Conservation (phyloP, 257 asterid species). For the Penstemon davidsonii region DNA sequence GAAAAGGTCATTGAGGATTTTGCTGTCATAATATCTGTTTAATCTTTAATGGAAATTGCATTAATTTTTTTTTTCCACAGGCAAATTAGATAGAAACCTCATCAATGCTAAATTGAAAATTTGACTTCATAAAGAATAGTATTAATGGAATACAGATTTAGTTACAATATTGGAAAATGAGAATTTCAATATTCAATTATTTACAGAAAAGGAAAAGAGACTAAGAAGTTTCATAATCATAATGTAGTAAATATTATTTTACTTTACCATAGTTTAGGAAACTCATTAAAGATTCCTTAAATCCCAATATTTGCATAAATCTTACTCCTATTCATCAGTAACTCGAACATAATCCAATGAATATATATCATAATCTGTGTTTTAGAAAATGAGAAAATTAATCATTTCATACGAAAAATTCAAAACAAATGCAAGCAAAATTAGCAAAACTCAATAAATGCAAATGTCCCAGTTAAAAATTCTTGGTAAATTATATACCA, state of each 20-base stretch:
- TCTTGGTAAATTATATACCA: conserved; percentile 13
- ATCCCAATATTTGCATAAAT: background rate
- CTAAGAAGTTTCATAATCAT: background rate
- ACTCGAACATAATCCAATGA: no score
- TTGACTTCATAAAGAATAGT: background rate
- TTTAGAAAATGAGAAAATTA: background rate
- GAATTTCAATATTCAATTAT: background rate
- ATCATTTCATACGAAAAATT: background rate
- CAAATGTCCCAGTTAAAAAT: conserved; percentile 9
- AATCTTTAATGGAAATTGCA: conserved; percentile 18
- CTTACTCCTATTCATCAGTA: background rate
- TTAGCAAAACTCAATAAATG: conserved; percentile 28
- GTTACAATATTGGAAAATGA: background rate
- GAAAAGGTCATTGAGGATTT: background rate
- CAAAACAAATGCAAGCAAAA: conserved; percentile 10
- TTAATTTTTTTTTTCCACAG: background rate
- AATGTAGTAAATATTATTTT: background rate
- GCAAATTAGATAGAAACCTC: conserved; percentile 2
- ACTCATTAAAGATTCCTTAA: background rate
- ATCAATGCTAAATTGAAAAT: conserved; percentile 21
- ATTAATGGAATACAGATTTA: background rate
- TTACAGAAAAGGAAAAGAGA: background rate
- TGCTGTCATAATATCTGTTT: conserved; percentile 17
- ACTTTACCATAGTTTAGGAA: background rate
- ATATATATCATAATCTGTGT: background rate